A percentile compares a stretch with the other conserved stretches of the same genome.
Evolutionary conservation across 2,329 filamentous ascomycete genomes (phyloP).

Genomic region (Pezicula radicicola): DNA sequence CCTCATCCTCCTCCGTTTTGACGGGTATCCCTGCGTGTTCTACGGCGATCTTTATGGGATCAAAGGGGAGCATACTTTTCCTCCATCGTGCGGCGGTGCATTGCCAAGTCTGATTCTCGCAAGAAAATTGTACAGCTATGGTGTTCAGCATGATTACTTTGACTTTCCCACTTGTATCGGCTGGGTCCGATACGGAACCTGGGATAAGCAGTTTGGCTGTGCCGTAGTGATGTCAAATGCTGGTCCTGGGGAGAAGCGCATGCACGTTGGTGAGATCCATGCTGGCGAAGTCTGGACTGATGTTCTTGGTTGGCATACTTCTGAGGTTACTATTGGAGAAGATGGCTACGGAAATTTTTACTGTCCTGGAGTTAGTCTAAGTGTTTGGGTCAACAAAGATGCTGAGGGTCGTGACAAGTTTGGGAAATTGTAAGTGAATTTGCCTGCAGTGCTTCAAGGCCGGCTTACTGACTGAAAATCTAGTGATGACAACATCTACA

Average conservation of each 20-base stretch:
- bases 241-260: constrained; percentile 47
- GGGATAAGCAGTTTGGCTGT: constrained; percentile 44
- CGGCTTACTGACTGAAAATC: constrained; percentile 8
- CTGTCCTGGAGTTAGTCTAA: constrained; percentile 50
- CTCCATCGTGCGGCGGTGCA: constrained; percentile 49
- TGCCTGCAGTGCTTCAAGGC: background rate
- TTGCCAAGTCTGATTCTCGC: constrained; percentile 59
- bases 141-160: constrained; percentile 62
- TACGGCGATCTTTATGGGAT: constrained; percentile 70
- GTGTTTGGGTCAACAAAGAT: constrained; percentile 57
- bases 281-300: constrained; percentile 63
- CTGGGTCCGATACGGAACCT: constrained; percentile 48
- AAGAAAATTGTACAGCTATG: constrained; percentile 65
- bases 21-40: constrained; percentile 66
- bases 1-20: constrained; percentile 63
- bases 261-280: constrained; percentile 59
- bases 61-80: constrained; percentile 40
- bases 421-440: constrained; percentile 30
- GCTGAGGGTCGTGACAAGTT: constrained; percentile 48
- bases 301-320: constrained; percentile 50
- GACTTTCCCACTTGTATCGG: constrained; percentile 59
- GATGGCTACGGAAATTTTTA: constrained; percentile 58
- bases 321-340: constrained; percentile 54
- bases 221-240: constrained; percentile 56
- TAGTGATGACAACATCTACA: constrained; percentile 25